Evolutionary conservation across 2,329 filamentous ascomycete genomes (phyloP).

Genomic region (Aspergillus novoparasiticus): DNA sequence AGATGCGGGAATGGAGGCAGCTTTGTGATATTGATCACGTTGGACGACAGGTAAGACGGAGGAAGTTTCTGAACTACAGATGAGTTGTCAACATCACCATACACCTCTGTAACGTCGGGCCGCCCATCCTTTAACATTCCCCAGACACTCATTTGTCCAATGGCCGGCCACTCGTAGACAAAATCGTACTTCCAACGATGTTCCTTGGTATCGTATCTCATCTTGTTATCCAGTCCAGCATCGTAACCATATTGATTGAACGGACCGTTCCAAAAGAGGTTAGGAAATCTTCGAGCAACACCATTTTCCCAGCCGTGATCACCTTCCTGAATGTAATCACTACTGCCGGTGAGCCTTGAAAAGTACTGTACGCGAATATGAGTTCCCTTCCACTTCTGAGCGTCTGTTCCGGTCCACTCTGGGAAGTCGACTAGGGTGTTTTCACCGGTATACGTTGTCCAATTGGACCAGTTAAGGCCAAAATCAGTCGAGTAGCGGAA

Average conservation of each 20-base stretch:
- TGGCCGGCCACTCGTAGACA: constrained; percentile 65
- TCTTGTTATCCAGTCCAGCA: constrained; percentile 57
- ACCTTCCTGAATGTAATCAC: constrained; percentile 62
- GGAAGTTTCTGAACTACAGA: constrained; percentile 64
- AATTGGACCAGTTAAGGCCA: constrained; percentile 61
- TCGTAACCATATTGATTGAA: constrained; percentile 69
- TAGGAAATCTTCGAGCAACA: constrained; percentile 58
- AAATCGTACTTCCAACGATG: constrained; percentile 62
- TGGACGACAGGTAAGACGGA: constrained; percentile 59
- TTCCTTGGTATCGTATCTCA: constrained; percentile 51
- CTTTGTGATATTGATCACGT: constrained; percentile 62
- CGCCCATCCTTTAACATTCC: constrained; percentile 65
- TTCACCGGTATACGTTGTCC: constrained; percentile 57
- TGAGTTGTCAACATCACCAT: constrained; percentile 62
- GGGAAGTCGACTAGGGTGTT: constrained; percentile 52
- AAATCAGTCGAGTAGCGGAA: constrained; percentile 66
- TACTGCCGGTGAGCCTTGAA: constrained; percentile 62
- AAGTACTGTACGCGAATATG: constrained; percentile 67
- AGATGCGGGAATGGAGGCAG: constrained; percentile 58
- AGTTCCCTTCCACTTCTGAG: constrained; percentile 62
- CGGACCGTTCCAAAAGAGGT: constrained; percentile 63
- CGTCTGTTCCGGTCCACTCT: constrained; percentile 60
- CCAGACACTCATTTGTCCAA: constrained; percentile 67
- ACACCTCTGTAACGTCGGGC: constrained; percentile 61
- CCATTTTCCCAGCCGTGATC: constrained; percentile 49